Evolutionary conservation across 495 filamentous ascomycete genomes (phyloP).

Genomic region (Hypoxylon fuscum): DNA sequence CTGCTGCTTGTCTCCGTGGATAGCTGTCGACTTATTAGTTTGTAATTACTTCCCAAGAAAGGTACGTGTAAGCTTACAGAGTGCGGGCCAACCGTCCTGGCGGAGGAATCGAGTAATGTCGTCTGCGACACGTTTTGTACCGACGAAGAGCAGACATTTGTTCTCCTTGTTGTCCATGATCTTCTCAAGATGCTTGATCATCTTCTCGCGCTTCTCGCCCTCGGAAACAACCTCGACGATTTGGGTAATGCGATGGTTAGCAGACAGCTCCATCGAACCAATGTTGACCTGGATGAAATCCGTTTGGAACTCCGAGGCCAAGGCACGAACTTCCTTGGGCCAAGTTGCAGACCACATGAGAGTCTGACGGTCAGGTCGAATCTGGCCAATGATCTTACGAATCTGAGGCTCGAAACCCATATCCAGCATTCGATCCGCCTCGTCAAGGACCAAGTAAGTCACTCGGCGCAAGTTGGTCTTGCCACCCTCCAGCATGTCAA

Average conservation of each 20-base stretch:
- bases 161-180: slow-evolving; percentile 95
- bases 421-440: slow-evolving; percentile 90
- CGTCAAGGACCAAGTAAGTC: slow-evolving; percentile 90
- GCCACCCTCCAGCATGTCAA: slow-evolving; percentile 97
- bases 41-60: neutral
- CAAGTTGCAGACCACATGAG: slow-evolving; percentile 99
- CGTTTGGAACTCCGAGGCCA: slow-evolving; percentile 93
- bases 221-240: slow-evolving; percentile 95
- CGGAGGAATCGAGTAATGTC: slow-evolving; percentile 98
- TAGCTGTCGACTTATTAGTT: slow-evolving; percentile 72
- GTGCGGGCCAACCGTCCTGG: slow-evolving; percentile 98
- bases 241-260: slow-evolving; percentile 98
- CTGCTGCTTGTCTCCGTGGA: slow-evolving; percentile 99
- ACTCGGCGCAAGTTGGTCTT: slow-evolving; percentile 98
- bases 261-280: slow-evolving; percentile 94
- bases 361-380: slow-evolving; percentile 97
- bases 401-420: slow-evolving; percentile 93
- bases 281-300: slow-evolving; percentile 99
- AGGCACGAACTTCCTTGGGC: slow-evolving; percentile 97
- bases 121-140: slow-evolving; percentile 97
- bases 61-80: slow-evolving; percentile 72
- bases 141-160: slow-evolving; percentile 96
- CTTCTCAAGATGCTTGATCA: slow-evolving; percentile 97
- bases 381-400: slow-evolving; percentile 96
- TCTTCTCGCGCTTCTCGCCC: slow-evolving; percentile 96